These are phyloP conservation scores for Fonsecaea pedrosoi DNA, from an alignment of 2,329 filamentous ascomycete species.

Conservation along the genomic window DNA sequence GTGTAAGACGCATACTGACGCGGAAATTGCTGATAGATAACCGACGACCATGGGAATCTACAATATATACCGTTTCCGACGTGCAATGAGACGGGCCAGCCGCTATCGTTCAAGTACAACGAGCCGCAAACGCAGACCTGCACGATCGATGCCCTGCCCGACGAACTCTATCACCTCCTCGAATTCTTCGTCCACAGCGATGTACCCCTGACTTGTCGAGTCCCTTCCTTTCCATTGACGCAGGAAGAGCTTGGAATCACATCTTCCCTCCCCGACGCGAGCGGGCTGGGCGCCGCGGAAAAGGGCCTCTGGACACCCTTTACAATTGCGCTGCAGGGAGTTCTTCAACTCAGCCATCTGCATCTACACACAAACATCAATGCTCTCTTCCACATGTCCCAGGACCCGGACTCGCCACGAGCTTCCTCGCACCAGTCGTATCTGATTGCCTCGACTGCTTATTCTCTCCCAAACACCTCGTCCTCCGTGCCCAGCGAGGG, in stretches of 20 bases:
- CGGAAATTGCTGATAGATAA: slow-evolving; percentile 60
- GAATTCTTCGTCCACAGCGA: slow-evolving; percentile 98
- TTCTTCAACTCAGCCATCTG: slow-evolving; percentile 84
- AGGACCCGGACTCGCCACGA: slow-evolving; percentile 42
- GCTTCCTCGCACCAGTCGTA: slow-evolving; percentile 67
- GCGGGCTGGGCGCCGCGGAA: slow-evolving; percentile 40
- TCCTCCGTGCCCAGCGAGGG: slow-evolving; percentile 57
- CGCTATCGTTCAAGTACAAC: slow-evolving; percentile 84
- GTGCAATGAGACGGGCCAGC: slow-evolving; percentile 85
- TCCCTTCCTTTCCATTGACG: slow-evolving; percentile 75
- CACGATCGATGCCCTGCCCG: slow-evolving; percentile 59
- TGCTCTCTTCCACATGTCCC: slow-evolving; percentile 73
- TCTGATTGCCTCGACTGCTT: slow-evolving; percentile 85
- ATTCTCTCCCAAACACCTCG: slow-evolving; percentile 68
- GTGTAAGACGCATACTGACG: slow-evolving; percentile 17
- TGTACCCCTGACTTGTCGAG: slow-evolving; percentile 87
- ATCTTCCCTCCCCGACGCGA: slow-evolving; percentile 33
- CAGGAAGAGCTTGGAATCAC: slow-evolving; percentile 30
- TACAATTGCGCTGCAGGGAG: slow-evolving; percentile 87
- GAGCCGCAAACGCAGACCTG: slow-evolving; percentile 66
- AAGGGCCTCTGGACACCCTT: slow-evolving; percentile 73
- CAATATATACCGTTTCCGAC: slow-evolving; percentile 90
- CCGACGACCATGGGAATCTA: slow-evolving; percentile 78
- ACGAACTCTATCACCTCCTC: slow-evolving; percentile 61
- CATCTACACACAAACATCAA: slow-evolving; percentile 91